Conservation (phyloP, 495 filamentous ascomycete genomes). For the Tuber borchii region DNA sequence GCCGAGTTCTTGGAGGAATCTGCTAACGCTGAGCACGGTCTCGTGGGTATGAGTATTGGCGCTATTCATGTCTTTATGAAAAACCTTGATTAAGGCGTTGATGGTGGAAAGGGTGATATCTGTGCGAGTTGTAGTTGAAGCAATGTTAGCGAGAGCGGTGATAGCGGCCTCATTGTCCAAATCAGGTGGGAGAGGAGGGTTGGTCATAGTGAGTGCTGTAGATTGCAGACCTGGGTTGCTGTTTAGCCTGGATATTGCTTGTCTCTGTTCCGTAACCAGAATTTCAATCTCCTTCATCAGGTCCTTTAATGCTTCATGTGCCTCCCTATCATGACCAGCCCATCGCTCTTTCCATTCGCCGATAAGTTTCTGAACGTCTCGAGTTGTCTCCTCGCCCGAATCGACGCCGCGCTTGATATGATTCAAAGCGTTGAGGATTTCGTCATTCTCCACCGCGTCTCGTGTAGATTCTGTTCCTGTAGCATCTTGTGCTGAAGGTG, state of each 20-base stretch:
- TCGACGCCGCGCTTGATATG: slow-evolving; percentile 34
- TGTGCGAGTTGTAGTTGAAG: slow-evolving; percentile 40
- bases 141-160: slow-evolving; percentile 41
- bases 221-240: slow-evolving; percentile 34
- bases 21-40: slow-evolving; percentile 32
- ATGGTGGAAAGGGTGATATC: slow-evolving; percentile 41
- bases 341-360: slow-evolving; percentile 38
- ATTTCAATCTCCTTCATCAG: slow-evolving; percentile 39
- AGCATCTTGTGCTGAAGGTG: slow-evolving; percentile 14
- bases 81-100: slow-evolving; percentile 40
- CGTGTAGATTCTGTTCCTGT: neutral
- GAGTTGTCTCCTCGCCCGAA: slow-evolving; percentile 16
- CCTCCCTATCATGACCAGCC: slow-evolving; percentile 35
- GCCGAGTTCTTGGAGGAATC: slow-evolving; percentile 40
- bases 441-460: slow-evolving; percentile 19
- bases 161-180: slow-evolving; percentile 41
- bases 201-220: slow-evolving; percentile 37
- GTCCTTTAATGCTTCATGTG: slow-evolving; percentile 34
- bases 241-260: slow-evolving; percentile 35
- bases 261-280: slow-evolving; percentile 36
- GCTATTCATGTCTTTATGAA: slow-evolving; percentile 38
- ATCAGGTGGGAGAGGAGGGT: slow-evolving; percentile 38
- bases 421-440: slow-evolving; percentile 31
- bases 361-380: slow-evolving; percentile 33
- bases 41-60: slow-evolving; percentile 38